Conservation (phyloP, 768 basidiomycete species). For the Russula griseocarnosa region DNA sequence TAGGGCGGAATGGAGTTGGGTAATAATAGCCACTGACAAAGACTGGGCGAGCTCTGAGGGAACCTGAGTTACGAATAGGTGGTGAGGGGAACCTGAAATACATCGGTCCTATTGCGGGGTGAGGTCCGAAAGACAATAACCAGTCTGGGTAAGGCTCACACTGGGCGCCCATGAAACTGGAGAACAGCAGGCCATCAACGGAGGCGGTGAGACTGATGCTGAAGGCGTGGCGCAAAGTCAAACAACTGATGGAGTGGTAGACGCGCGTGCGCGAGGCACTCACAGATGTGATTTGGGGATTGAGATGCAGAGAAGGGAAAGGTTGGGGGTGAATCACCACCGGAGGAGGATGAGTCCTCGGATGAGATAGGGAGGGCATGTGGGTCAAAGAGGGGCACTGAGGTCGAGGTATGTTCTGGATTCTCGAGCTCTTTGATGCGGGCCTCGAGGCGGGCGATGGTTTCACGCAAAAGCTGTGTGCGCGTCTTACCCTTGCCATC, state of each 20-base stretch:
- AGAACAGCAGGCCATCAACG: constrained; percentile 17
- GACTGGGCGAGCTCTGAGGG: constrained; percentile 61
- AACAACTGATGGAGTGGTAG: constrained; percentile 25
- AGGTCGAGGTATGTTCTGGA: constrained; percentile 63
- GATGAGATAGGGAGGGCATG: constrained; percentile 39
- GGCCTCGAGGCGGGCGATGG: constrained; percentile 66
- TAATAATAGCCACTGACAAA: constrained; percentile 44
- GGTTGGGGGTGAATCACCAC: constrained; percentile 35
- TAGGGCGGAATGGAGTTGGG: neutral
- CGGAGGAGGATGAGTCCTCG: constrained; percentile 36
- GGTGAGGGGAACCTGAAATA: constrained; percentile 13
- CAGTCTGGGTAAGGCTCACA: neutral
- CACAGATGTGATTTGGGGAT: constrained; percentile 37
- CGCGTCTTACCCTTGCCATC: constrained; percentile 82
- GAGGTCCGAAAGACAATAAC: neutral
- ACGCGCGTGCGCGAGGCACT: constrained; percentile 46
- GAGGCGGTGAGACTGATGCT: constrained; percentile 22
- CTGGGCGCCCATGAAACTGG: constrained; percentile 21
- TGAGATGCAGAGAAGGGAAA: constrained; percentile 35
- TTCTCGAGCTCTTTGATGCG: constrained; percentile 72
- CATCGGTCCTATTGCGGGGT: constrained; percentile 10
- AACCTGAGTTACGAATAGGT: constrained; percentile 42
- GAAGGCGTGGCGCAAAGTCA: neutral
- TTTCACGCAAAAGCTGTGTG: constrained; percentile 74
- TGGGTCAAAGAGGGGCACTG: constrained; percentile 69